These are phyloP conservation scores for Geosmithia morbida DNA, from an alignment of 2,329 filamentous ascomycete species.

Conservation along the genomic window DNA sequence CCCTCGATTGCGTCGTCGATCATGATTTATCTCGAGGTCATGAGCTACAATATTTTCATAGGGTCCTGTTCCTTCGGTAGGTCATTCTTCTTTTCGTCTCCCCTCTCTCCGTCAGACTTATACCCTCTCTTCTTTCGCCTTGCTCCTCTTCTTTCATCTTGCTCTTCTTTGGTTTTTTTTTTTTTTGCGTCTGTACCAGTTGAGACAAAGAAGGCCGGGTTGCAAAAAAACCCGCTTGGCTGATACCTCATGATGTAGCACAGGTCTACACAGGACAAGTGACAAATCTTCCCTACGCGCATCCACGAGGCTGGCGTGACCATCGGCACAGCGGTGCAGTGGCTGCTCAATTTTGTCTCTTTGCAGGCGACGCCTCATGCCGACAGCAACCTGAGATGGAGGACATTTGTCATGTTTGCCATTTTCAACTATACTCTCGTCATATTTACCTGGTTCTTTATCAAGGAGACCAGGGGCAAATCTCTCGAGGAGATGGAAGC, in stretches of 20 bases:
- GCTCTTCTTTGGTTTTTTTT: not conserved
- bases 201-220: not conserved
- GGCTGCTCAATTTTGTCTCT: slow-evolving; percentile 37
- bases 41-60: slow-evolving; percentile 32
- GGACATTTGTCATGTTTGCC: slow-evolving; percentile 33
- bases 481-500: slow-evolving; percentile 26
- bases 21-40: slow-evolving; percentile 35
- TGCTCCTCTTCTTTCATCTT: not conserved
- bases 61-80: slow-evolving; percentile 34
- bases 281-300: slow-evolving; percentile 33
- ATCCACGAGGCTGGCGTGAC: slow-evolving; percentile 34
- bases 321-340: slow-evolving; percentile 33
- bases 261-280: slow-evolving; percentile 31
- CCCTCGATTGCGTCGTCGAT: slow-evolving; percentile 30
- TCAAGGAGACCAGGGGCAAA: slow-evolving; percentile 27
- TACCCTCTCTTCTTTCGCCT: no score
- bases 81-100: no score
- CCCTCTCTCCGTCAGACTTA: not conserved
- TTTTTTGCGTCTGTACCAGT: not conserved
- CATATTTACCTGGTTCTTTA: slow-evolving; percentile 24
- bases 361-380: slow-evolving; percentile 31
- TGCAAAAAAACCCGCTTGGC: not conserved
- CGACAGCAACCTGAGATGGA: slow-evolving; percentile 28
- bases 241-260: slow-evolving; percentile 6
- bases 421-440: slow-evolving; percentile 31